Evolutionary conservation across 83 land plant species (phyloP), one percentile per base, ranked within the genome.

Genomic region (Diphasiastrum complanatum): DNA sequence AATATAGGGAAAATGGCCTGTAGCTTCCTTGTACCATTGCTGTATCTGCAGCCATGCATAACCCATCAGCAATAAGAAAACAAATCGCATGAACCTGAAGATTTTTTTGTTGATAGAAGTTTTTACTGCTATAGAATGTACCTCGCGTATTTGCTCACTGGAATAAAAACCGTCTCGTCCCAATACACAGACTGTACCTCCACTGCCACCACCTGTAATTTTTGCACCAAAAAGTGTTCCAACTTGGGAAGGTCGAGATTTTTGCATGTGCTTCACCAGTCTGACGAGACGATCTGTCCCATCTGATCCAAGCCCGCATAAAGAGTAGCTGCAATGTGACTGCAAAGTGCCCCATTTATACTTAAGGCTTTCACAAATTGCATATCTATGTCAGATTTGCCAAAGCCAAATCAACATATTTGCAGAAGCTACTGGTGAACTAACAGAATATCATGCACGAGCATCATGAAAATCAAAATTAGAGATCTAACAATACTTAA

Each of bases 171-270:
- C 80, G 59, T 81, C 78, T 33, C 77, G 66, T 8, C 96, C 90
- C 32, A 93, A 66, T 11, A 89, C 83, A 61, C 99, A 93, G 24
- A 93, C 86, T 19, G 99, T 77, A 55, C 99, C 96, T 54, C 99
- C 99, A 25, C 86, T 85, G 2, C 99, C 96, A 38, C 99, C 99
- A 45, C 99, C 99, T 2, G 99, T 85, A 31, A 93, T 93, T 71
- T 93, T 93, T 40, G 96, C 92, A 33, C 99, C 96, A 78, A 77
- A 93, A 16, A 93, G 71, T 12, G 85, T 19, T 10, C 32, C 22
- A 61, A 31, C 72, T 52, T 55, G 27, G 68, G 54, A 23, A 16
- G 34, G 25, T 54, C 68, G 75, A 22, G 64, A 30, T 45, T 80
- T 79, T 58, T 89, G 96, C 54, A 78, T 78, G 66, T 89, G 75